Evolutionary conservation across 306 rosid species (phyloP), one percentile per base, ranked within the genome.

Genomic region (Sicyos edulis): DNA sequence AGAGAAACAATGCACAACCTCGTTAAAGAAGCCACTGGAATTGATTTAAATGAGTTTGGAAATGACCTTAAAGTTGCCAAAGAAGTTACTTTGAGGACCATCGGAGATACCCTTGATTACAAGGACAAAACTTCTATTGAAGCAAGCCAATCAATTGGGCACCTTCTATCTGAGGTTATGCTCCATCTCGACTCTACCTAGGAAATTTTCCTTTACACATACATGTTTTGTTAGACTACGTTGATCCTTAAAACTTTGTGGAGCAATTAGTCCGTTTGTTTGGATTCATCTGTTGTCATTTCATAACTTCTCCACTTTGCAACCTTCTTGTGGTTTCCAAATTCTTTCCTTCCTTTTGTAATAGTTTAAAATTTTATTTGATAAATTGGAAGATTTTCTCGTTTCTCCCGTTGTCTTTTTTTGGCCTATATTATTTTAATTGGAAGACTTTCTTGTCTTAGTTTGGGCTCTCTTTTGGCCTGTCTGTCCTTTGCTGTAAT

Each of bases 1-100:
- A 86, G 96, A 84, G 96, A 88, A 82, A 86, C 97, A 61, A 93
- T 93, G 99, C 96, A 93, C 87, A 86, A 82, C 82, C 97, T 93
- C 70, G 99, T 93, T 67, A 87, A 93, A 83, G 97, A 91, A 85
- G 54, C 78, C 78, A 70, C 95, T 10, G 95, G 90, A 54, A 76
- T 91, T 54, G 85, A 86, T 88, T 87, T 90, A 78, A 75, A 55
- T 77, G 95, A 86, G 73, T 75, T 88, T 56, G 85, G 81, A 66
- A 81, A 78, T 81, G 90, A 91, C 85, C 87, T 93, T 60, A 82
- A 77, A 75, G 80, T 57, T 82, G 92, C 91, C 47, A 91, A 88
- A 78, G 86, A 91, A 78, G 83, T 79, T 76, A 84, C 87, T 72
- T 65, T 86, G 77, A 75, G 61, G 73, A 84, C 78, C 80, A 88